Evolutionary conservation across 2,329 filamentous ascomycete genomes (phyloP).

Genomic region (Pseudophaeomoniella oleicola): DNA sequence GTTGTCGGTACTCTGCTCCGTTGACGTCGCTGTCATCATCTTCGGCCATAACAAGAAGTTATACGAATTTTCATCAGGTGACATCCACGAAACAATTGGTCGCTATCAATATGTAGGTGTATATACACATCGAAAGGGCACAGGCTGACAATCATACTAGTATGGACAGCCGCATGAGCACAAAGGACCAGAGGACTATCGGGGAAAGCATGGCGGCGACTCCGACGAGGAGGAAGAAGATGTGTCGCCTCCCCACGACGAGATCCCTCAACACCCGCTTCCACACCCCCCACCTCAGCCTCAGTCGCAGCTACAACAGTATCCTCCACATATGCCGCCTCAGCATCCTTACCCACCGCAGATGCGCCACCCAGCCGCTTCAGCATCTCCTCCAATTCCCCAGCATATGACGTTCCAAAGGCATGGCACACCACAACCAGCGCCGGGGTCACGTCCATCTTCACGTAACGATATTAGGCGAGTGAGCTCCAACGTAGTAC

Average conservation of each 20-base stretch:
- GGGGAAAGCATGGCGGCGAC: conserved; percentile 58
- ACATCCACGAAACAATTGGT: conserved; percentile 80
- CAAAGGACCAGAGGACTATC: conserved; percentile 88
- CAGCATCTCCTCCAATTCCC: conserved; percentile 73
- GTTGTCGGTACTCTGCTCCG: conserved; percentile 91
- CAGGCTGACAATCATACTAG: conserved; percentile 30
- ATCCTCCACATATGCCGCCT: conserved; percentile 8
- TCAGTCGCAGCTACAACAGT: too few species aligned
- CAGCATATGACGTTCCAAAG: conserved; percentile 62
- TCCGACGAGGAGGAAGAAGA: conserved; percentile 75
- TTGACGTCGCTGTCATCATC: conserved; percentile 97
- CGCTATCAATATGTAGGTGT: conserved; percentile 77
- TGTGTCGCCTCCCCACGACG: conserved; percentile 46
- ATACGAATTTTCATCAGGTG: conserved; percentile 89
- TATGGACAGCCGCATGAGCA: conserved; percentile 90
- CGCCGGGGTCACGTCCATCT: conserved; percentile 57
- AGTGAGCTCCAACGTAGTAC: conserved; percentile 57
- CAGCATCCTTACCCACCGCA: conserved; percentile 54
- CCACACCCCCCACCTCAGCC: conserved; percentile 40
- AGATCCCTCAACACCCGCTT: conserved; percentile 31
- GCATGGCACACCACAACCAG: conserved; percentile 69
- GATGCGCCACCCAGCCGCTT: conserved; percentile 64
- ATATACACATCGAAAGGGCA: conserved; percentile 3
- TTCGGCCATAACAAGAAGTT: conserved; percentile 98
- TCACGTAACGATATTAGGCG: conserved; percentile 70